Conservation (phyloP, 768 basidiomycete species). For the Coprinellus micaceus region DNA sequence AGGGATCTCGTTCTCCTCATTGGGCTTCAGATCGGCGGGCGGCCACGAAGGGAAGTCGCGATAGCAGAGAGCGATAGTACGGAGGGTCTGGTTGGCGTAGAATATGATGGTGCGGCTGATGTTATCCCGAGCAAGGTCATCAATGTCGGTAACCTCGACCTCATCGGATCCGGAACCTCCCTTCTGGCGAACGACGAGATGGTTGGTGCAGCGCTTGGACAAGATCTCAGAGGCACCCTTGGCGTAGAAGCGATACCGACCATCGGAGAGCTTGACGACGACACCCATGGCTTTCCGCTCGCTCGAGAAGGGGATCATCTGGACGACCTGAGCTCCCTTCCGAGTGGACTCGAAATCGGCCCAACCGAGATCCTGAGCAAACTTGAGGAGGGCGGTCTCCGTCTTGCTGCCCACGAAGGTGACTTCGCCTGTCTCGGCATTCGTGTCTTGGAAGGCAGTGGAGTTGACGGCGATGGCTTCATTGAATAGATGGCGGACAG, state of each 20-base stretch:
- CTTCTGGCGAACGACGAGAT: constrained; percentile 63
- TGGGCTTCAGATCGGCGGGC: constrained; percentile 42
- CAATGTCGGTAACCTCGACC: constrained; percentile 61
- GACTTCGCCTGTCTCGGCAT: constrained; percentile 53
- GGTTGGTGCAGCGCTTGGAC: constrained; percentile 65
- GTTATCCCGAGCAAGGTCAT: constrained; percentile 68
- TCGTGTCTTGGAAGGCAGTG: constrained; percentile 86
- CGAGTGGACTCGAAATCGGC: constrained; percentile 63
- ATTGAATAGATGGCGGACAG: constrained; percentile 69
- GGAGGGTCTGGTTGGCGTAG: constrained; percentile 93
- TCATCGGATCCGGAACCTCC: constrained; percentile 18
- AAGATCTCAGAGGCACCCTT: constrained; percentile 97
- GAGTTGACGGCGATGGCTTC: constrained; percentile 88
- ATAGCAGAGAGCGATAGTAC: constrained; percentile 94
- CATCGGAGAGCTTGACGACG: constrained; percentile 59
- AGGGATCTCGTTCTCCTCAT: constrained; percentile 56
- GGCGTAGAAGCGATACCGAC: constrained; percentile 65
- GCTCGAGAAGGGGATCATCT: constrained; percentile 92
- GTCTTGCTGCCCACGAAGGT: constrained; percentile 92
- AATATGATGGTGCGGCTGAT: constrained; percentile 93
- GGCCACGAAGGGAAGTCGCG: constrained; percentile 87
- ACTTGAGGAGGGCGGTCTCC: constrained; percentile 84
- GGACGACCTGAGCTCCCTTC: constrained; percentile 57
- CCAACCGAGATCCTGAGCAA: constrained; percentile 83
- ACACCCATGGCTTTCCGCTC: constrained; percentile 95